Percentiles rank a stretch among this genome's conserved stretches.
These are phyloP conservation scores for Aspergillus campestris DNA, from an alignment of 495 filamentous ascomycete species.

Conservation along the genomic window DNA sequence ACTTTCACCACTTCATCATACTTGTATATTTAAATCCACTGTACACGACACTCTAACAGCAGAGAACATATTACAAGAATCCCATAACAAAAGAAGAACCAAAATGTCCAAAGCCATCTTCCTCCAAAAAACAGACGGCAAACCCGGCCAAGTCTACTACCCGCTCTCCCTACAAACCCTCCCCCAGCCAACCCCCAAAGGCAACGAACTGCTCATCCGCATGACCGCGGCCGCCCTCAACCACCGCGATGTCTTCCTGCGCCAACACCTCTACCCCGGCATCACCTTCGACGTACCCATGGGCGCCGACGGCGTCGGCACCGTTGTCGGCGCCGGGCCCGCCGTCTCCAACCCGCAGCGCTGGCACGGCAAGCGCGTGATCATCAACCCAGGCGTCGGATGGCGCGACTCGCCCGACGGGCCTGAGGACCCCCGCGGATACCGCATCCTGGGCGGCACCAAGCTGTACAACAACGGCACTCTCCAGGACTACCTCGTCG, in stretches of 20 bases:
- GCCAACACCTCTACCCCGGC: constrained; percentile 81
- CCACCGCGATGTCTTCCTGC: constrained; percentile 87
- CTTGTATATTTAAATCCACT: too few relatives aligned
- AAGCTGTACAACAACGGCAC: constrained; percentile 55
- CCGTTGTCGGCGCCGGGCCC: constrained; percentile 55
- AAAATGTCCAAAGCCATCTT: constrained; percentile 49
- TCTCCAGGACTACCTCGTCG: constrained; percentile 59
- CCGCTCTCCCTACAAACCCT: constrained; percentile 54
- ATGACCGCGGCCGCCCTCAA: constrained; percentile 75
- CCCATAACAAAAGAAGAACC: neutral
- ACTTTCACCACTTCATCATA: too few relatives aligned
- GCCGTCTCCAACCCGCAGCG: constrained; percentile 30
- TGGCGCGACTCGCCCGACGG: constrained; percentile 65
- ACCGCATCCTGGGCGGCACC: constrained; percentile 66
- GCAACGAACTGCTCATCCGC: constrained; percentile 57
- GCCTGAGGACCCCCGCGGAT: constrained; percentile 56
- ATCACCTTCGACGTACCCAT: constrained; percentile 68
- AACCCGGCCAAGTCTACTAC: constrained; percentile 67
- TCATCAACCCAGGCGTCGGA: constrained; percentile 64
- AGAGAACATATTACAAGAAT: neutral
- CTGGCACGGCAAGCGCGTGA: constrained; percentile 59
- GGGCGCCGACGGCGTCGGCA: constrained; percentile 69
- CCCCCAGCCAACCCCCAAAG: constrained; percentile 52
- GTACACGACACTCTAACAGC: too few relatives aligned
- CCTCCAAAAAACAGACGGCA: constrained; percentile 43